Percentiles rank a stretch among this genome's conserved stretches.
Conservation (phyloP, 495 filamentous ascomycete species). For the Rostrohypoxylon terebratum region DNA sequence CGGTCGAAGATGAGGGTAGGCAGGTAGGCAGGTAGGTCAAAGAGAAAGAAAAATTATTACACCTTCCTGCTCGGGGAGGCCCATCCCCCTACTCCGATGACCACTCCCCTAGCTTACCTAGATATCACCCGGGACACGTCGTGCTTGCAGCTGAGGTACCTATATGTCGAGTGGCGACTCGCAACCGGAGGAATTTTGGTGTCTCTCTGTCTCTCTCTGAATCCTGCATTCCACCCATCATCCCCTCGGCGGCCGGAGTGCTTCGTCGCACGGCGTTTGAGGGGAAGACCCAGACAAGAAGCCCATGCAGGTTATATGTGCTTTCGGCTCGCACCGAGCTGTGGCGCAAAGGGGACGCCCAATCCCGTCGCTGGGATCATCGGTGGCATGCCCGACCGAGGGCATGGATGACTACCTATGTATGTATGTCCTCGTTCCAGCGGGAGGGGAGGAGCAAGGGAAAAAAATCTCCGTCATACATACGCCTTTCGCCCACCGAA, state of each 20-base stretch:
- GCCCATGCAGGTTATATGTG: conserved; percentile 24
- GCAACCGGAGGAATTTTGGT: background rate
- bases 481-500: background rate
- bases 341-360: conserved; percentile 15
- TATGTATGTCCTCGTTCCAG: conserved; percentile 8
- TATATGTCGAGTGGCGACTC: conserved; percentile 1
- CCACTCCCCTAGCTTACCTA: background rate
- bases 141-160: conserved; percentile 3
- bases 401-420: too few relatives aligned
- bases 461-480: background rate
- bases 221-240: conserved; percentile 19
- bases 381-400: conserved; percentile 18
- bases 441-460: background rate
- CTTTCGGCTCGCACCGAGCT: conserved; percentile 40
- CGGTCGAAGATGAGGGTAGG: background rate
- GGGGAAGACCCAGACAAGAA: background rate
- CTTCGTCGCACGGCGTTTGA: conserved; percentile 29
- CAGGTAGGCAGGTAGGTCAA: too few relatives aligned
- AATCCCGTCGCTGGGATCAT: conserved; percentile 18
- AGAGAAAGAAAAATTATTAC: background rate
- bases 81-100: background rate
- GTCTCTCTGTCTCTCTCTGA: background rate
- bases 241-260: conserved; percentile 15
- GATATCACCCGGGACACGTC: conserved; percentile 14
- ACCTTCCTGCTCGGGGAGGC: conserved; percentile 10